Evolutionary conservation across 148 eudicot genomes (phyloP), one percentile per base, ranked within the genome.

Genomic region (Chenopodium suecicum): DNA sequence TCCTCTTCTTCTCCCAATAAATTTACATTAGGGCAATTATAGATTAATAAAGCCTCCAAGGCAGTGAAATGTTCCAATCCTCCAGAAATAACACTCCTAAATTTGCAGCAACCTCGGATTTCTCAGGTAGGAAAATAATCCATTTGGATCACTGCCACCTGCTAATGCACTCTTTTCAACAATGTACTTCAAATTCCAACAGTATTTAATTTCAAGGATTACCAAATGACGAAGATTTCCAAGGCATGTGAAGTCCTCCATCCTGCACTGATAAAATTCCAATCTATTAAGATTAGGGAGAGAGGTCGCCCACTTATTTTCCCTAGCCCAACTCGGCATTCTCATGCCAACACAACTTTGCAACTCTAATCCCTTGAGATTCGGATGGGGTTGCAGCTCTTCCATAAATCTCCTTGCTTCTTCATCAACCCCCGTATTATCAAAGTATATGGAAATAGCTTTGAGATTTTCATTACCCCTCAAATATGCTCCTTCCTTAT

Each of bases 301-400:
- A 29, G 37, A 46, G 67, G 64, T 11, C 37, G 37, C 10, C 31
- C 6, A 22, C 29, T 25, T 23, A 13, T 0, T 10, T 9, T 52
- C 56, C 56, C 56, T 52, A 10, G 56, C 56, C 87, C 85, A 82
- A 23, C 70, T 47, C 27, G 85, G 85, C 31, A 82, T 48, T 70
- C 62, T 82, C 31, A 20, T 19, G 10, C 78, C 83, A 4, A 2
- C 4, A 37, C 75, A 85, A 2, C 73, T 19, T 0, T 0, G 2
- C 25, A 85, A 4, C 11, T 0, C 25, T 34, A 85, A 37, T 27
- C 2, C 32, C 62, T 19, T 82, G 8, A 85, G 73, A 70, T 74
- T 60, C 11, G 50, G 20, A 67, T 58, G 81, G 0, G 85, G 87
- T 48, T 82, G 82, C 82, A 37, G 44, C 44, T 37, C 44, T 37